phyloP scores from a whole-genome alignment of 1,284 basidiomycete genomes.

The Fistulina hepatica region DNA sequence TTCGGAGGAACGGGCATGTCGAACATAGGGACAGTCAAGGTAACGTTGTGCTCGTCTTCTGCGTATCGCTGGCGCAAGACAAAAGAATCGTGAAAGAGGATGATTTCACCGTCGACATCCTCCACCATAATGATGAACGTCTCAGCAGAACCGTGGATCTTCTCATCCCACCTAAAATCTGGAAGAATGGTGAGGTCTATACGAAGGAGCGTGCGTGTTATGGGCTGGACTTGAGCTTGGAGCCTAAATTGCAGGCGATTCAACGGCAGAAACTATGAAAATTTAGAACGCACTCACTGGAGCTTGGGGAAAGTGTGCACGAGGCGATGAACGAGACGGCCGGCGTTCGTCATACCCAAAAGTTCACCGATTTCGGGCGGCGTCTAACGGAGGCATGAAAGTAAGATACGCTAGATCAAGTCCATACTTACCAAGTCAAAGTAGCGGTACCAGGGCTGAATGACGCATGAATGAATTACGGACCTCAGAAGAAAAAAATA shows the following conservation, averaged over 20 bases:
- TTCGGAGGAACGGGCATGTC: conserved; percentile 97
- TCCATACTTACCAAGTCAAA: conserved; percentile 65
- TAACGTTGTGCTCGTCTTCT: conserved; percentile 88
- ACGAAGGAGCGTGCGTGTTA: conserved; percentile 80
- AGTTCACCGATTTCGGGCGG: conserved; percentile 89
- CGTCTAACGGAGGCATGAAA: conserved; percentile 24
- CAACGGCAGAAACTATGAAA: conserved; percentile 2
- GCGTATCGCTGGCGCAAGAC: conserved; percentile 86
- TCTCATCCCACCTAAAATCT: conserved; percentile 96
- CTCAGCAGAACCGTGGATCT: conserved; percentile 82
- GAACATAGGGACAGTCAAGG: conserved; percentile 92
- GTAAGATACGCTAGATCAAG: not conserved
- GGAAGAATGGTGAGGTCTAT: conserved; percentile 88
- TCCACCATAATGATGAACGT: conserved; percentile 91
- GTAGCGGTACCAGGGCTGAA: conserved; percentile 91
- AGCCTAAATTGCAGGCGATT: conserved; percentile 34
- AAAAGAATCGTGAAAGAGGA: conserved; percentile 92
- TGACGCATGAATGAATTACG: conserved; percentile 6
- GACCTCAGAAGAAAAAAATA: conserved; percentile 5
- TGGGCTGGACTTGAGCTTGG: conserved; percentile 89
- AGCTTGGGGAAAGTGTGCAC: conserved; percentile 96
- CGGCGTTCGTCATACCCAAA: conserved; percentile 88
- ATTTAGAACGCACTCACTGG: conserved; percentile 44
- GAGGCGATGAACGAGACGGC: conserved; percentile 84
- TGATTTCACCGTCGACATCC: conserved; percentile 93